Evolutionary conservation across 2,329 filamentous ascomycete genomes (phyloP).

Genomic region (Grosmannia huntii): DNA sequence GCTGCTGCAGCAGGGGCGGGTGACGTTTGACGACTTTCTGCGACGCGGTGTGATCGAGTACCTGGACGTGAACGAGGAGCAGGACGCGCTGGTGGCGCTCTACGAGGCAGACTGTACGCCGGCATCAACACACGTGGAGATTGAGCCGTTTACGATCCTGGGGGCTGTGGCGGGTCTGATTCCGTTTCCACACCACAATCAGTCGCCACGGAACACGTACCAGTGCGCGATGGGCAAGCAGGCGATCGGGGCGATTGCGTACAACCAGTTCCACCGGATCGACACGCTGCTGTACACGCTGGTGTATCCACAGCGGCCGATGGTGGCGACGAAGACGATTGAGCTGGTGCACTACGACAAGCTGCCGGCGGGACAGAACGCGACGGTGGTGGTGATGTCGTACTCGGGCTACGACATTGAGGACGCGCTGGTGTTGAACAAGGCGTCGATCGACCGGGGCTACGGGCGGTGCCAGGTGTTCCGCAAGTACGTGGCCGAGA

Average conservation of each 20-base stretch:
- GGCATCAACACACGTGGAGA: constrained; percentile 86
- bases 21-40: constrained; percentile 89
- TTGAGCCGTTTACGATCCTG: constrained; percentile 93
- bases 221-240: constrained; percentile 99
- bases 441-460: constrained; percentile 85
- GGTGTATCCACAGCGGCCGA: constrained; percentile 93
- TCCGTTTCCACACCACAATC: constrained; percentile 96
- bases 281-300: constrained; percentile 93
- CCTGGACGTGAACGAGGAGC: constrained; percentile 95
- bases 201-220: constrained; percentile 96
- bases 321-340: constrained; percentile 95
- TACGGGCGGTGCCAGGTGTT: constrained; percentile 98
- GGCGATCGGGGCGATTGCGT: constrained; percentile 95
- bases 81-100: constrained; percentile 85
- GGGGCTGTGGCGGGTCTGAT: constrained; percentile 93
- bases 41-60: constrained; percentile 88
- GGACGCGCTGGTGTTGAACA: constrained; percentile 92
- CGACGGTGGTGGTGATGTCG: constrained; percentile 97
- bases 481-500: constrained; percentile 76
- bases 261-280: constrained; percentile 95
- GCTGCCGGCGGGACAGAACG: constrained; percentile 90
- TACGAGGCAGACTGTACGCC: constrained; percentile 75
- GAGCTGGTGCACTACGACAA: constrained; percentile 96
- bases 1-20: constrained; percentile 68
- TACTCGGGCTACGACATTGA: constrained; percentile 99